A percentile compares a stretch with the other conserved stretches of the same genome.
Evolutionary conservation across 495 filamentous ascomycete genomes (phyloP).

Genomic region (Penicillium maclennaniae): DNA sequence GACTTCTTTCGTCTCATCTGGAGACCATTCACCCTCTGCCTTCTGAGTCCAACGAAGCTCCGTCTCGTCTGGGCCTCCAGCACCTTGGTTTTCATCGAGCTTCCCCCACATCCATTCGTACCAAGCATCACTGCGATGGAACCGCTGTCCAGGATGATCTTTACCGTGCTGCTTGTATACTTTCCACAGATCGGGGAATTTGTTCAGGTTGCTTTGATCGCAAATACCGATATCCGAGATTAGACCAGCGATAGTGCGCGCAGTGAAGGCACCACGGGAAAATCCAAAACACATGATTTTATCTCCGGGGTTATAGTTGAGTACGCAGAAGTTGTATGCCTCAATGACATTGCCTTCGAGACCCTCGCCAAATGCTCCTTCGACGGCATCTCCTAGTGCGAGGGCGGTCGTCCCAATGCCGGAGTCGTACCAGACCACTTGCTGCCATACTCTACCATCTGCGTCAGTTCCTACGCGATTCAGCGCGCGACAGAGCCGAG

Average conservation of each 20-base stretch:
- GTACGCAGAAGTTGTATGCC: slow-evolving; percentile 22
- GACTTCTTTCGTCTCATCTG: slow-evolving; percentile 28
- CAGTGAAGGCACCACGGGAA: slow-evolving; percentile 58
- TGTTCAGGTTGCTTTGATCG: slow-evolving; percentile 36
- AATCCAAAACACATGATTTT: slow-evolving; percentile 60
- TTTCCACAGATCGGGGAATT: slow-evolving; percentile 44
- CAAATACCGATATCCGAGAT: slow-evolving; percentile 50
- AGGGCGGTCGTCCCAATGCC: slow-evolving; percentile 20
- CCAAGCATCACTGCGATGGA: slow-evolving; percentile 18
- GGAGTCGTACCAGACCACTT: slow-evolving; percentile 31
- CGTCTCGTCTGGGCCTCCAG: slow-evolving; percentile 5
- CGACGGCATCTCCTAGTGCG: slow-evolving; percentile 10
- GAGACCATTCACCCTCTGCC: slow-evolving; percentile 13
- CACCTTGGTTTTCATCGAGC: slow-evolving; percentile 22
- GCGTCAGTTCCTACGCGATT: slow-evolving; percentile 17
- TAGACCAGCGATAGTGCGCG: slow-evolving; percentile 51
- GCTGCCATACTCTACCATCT: slow-evolving; percentile 20
- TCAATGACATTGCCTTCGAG: slow-evolving; percentile 21
- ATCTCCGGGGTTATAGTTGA: slow-evolving; percentile 51
- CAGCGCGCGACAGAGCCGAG: slow-evolving; percentile 20
- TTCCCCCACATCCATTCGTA: slow-evolving; percentile 21
- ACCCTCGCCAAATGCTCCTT: slow-evolving; percentile 18
- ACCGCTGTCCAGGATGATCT: slow-evolving; percentile 19
- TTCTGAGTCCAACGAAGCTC: slow-evolving; percentile 8
- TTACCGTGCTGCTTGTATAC: slow-evolving; percentile 37